These are phyloP conservation scores for Adansonia grandidieri DNA, from an alignment of 441 rosid species.

Conservation along the genomic window DNA sequence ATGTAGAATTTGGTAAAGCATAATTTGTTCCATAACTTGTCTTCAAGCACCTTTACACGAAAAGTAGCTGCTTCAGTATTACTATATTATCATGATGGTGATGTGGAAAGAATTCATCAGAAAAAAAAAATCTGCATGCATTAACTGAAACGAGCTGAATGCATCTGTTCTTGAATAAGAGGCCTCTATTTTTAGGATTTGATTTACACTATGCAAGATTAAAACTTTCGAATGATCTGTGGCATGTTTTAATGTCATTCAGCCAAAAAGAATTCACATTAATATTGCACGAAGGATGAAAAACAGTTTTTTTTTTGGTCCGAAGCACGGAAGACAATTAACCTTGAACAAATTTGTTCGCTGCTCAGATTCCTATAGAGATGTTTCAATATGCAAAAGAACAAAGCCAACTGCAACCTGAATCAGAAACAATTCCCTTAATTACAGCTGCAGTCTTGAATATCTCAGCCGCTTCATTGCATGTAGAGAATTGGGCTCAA, in stretches of 20 bases:
- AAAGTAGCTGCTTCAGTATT: neutral
- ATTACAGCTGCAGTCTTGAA: slow-evolving; percentile 64
- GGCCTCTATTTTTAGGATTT: too few species aligned
- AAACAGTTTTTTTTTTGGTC: too few species aligned
- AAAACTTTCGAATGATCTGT: too few species aligned
- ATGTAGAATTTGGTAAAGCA: neutral
- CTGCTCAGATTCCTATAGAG: slow-evolving; percentile 56
- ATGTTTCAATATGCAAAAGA: slow-evolving; percentile 68
- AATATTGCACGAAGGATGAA: too few species aligned
- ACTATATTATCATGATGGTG: neutral
- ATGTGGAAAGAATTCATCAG: too few species aligned
- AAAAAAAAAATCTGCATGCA: too few species aligned
- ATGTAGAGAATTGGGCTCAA: slow-evolving; percentile 53
- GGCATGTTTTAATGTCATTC: too few species aligned
- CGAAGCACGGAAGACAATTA: neutral
- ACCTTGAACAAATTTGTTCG: neutral
- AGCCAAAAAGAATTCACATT: too few species aligned
- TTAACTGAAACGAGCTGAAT: too few species aligned
- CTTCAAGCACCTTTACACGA: neutral
- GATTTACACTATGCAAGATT: too few species aligned
- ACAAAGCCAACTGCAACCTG: slow-evolving; percentile 77
- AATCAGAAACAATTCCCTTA: slow-evolving; percentile 57
- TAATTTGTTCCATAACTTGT: neutral
- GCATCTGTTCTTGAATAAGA: too few species aligned
- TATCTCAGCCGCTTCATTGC: slow-evolving; percentile 50